These are phyloP conservation scores for Phytophthora rubi DNA, from an alignment of 352 stramenopile genomes.

Conservation along the genomic window DNA sequence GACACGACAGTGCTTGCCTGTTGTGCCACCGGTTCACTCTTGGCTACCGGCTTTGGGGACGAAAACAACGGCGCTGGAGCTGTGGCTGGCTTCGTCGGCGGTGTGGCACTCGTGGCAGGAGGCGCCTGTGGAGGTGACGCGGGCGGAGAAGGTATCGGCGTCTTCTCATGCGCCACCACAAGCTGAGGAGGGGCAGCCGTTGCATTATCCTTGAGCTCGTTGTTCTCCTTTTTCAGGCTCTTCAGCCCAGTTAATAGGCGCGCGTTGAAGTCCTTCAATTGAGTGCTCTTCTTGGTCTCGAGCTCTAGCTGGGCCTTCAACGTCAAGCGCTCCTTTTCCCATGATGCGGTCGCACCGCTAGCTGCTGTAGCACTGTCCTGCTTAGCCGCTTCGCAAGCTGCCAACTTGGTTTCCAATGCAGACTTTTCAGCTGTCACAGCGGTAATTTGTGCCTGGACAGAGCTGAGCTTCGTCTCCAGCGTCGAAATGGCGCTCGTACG, in stretches of 20 bases:
- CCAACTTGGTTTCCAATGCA: slow-evolving; percentile 52
- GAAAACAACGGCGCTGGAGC: slow-evolving; percentile 26
- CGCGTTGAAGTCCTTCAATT: slow-evolving; percentile 80
- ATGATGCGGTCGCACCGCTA: slow-evolving; percentile 42
- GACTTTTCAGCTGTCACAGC: slow-evolving; percentile 48
- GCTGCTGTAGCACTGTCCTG: slow-evolving; percentile 41
- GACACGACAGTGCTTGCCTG: slow-evolving; percentile 12
- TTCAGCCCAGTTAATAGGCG: slow-evolving; percentile 75
- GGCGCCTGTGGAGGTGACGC: slow-evolving; percentile 21
- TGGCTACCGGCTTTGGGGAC: slow-evolving; percentile 25
- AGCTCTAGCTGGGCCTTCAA: slow-evolving; percentile 64
- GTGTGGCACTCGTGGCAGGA: slow-evolving; percentile 22
- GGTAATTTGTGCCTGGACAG: slow-evolving; percentile 38
- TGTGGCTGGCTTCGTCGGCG: slow-evolving; percentile 24
- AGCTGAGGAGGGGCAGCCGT: slow-evolving; percentile 19
- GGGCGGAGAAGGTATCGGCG: slow-evolving; percentile 25
- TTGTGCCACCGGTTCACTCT: slow-evolving; percentile 17
- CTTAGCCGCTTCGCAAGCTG: slow-evolving; percentile 45
- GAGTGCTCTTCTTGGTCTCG: slow-evolving; percentile 68
- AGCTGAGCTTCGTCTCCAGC: slow-evolving; percentile 50
- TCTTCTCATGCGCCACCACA: slow-evolving; percentile 25
- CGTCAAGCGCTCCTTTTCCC: slow-evolving; percentile 67
- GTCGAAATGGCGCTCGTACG: slow-evolving; percentile 43
- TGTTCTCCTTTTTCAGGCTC: slow-evolving; percentile 78
- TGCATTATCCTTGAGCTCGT: slow-evolving; percentile 67